Percentiles rank a stretch among this genome's conserved stretches.
These are phyloP conservation scores for Neurospora sublineolata DNA, from an alignment of 495 filamentous ascomycete genomes.

Conservation along the genomic window DNA sequence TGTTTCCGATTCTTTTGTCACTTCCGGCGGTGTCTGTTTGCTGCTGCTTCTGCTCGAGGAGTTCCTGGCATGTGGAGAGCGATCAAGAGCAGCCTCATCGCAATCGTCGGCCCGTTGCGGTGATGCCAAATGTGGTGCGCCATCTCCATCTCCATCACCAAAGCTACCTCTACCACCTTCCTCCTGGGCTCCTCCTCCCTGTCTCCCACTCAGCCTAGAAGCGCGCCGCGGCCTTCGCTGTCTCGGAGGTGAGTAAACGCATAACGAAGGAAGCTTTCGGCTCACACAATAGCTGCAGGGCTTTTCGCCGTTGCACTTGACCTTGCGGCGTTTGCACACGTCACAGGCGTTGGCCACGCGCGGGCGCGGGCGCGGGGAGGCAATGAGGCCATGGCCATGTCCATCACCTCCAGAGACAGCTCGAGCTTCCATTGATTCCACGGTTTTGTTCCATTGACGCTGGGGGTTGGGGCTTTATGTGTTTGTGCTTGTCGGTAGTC, in stretches of 20 bases:
- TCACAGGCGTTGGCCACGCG: conserved; percentile 36
- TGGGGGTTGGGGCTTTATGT: background rate
- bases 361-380: conserved; percentile 6
- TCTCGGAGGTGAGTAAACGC: conserved; percentile 10
- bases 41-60: background rate
- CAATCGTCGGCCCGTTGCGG: background rate
- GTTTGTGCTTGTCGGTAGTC: background rate
- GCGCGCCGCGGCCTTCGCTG: background rate
- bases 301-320: conserved; percentile 27
- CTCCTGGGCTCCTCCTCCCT: too few species aligned
- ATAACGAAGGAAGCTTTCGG: conserved; percentile 14
- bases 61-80: background rate
- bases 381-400: background rate
- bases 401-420: background rate
- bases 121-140: background rate
- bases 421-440: background rate
- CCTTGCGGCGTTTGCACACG: conserved; percentile 33
- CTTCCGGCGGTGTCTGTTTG: background rate
- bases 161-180: background rate
- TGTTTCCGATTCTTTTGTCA: background rate
- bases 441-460: background rate
- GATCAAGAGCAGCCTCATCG: too few species aligned
- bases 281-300: conserved; percentile 27
- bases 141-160: background rate
- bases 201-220: too few species aligned